Base-by-base conservation (phyloP, 495 filamentous ascomycete genomes). In the Sphaerosporella brunnea region DNA sequence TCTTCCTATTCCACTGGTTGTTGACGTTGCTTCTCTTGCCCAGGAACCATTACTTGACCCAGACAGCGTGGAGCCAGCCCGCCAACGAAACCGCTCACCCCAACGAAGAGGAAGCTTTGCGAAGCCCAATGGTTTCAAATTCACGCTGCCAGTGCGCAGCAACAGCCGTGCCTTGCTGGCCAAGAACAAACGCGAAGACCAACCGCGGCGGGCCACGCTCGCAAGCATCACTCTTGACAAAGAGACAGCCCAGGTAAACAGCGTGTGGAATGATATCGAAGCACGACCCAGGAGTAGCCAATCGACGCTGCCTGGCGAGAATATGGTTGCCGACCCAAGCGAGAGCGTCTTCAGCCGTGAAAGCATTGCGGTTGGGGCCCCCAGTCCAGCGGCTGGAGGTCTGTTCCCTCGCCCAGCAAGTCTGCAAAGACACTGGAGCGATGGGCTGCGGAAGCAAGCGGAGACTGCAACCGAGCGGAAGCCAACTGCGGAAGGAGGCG, bases 361-460 rank as follows among this genome's bases (percentile, higher is more conserved):
- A 37, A 54, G 55, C n/a, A 23, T 16, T 9, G 34, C 45, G 8
- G 2, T 38, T 20, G 49, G 45, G 13, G n/a, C 45, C 2, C 36
- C 42, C 4, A 38, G 21, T 3, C 37, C 43, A 18, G 19, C 39
- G 24, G 47, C 36, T 8, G 58, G 58, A 30, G 58, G 58, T 13
- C 48, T 61, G 9, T 61, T 60, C n/a, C 58, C 58, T 15, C 56
- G 58, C 15, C 58, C 58, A 32, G 47, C 58, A 19, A 61, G 58
- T 38, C 43, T 61, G 36, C 53, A 56, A 34, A 42, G 58, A 25
- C 25, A 61, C 41, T 56, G 57, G 57, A 61, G 51, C 39, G 58
- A 61, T 44, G 57, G 57, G 5, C 46, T 34, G 7, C 28, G 9
- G 25, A 46, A 46, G 18, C 21, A 19, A 15, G 25, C 4, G 8